Evolutionary conservation across 257 asterid genomes (phyloP).

Genomic region (Solanum piurae): DNA sequence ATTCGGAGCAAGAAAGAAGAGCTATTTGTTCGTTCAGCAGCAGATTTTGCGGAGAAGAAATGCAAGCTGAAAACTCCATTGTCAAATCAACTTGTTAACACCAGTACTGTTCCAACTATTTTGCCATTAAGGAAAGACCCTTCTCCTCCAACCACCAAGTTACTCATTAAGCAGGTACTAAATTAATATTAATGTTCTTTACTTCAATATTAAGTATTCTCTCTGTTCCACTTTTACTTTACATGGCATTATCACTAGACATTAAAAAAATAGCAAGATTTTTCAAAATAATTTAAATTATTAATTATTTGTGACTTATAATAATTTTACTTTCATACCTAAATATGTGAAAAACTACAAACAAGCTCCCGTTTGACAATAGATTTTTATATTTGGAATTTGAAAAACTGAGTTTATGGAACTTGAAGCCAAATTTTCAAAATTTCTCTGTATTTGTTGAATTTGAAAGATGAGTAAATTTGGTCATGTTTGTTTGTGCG

Average conservation of each 20-base stretch:
- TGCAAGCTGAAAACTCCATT: constrained; percentile 37
- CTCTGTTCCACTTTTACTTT: not conserved
- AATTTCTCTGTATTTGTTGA: not conserved
- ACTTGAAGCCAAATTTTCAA: too few species aligned
- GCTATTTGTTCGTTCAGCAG: constrained; percentile 29
- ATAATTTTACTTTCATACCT: not conserved
- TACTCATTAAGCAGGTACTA: constrained; percentile 56
- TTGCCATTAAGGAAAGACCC: constrained; percentile 58
- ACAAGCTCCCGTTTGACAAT: too few species aligned
- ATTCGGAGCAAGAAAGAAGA: constrained; percentile 46
- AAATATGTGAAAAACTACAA: not conserved
- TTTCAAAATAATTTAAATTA: not conserved
- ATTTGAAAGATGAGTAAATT: not conserved
- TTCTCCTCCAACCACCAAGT: constrained; percentile 41
- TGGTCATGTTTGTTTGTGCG: constrained; percentile 11
- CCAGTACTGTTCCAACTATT: constrained; percentile 36
- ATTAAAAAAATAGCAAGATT: not conserved
- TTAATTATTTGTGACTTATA: not conserved
- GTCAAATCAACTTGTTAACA: constrained; percentile 33
- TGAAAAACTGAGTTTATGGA: not conserved
- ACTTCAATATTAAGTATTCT: not conserved
- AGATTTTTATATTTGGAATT: not conserved
- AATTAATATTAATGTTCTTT: not conserved
- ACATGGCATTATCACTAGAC: not conserved
- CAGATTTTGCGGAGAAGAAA: constrained; percentile 17